These are phyloP conservation scores for Pseudogymnoascus sp. DNA, from an alignment of 2,329 filamentous ascomycete species.

Conservation along the genomic window DNA sequence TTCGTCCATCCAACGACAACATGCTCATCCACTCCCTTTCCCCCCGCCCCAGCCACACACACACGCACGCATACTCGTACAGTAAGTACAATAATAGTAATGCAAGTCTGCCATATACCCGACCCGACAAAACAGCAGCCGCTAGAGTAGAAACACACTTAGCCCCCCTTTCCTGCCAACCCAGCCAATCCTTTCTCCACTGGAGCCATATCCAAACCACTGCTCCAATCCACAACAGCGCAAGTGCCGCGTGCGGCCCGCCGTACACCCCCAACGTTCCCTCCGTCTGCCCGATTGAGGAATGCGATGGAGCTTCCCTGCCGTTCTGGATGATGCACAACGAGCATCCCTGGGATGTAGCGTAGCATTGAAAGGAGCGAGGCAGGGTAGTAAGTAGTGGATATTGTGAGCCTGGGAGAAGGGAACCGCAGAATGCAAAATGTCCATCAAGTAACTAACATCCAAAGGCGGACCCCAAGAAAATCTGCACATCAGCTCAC, in stretches of 20 bases:
- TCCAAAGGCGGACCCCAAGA: background rate
- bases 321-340: background rate
- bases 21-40: background rate
- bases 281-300: background rate
- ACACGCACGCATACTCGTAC: background rate
- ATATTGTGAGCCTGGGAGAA: background rate
- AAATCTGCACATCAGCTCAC: background rate
- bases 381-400: background rate
- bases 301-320: slow-evolving; percentile 4
- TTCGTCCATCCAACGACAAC: background rate
- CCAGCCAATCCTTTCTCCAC: background rate
- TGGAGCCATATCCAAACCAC: background rate
- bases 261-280: background rate
- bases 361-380: background rate
- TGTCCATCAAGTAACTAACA: background rate
- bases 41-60: background rate
- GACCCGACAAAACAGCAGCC: background rate
- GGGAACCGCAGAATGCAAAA: background rate
- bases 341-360: background rate
- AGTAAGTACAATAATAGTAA: background rate
- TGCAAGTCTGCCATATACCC: background rate
- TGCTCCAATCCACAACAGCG: background rate
- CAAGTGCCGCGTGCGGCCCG: background rate
- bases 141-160: background rate
- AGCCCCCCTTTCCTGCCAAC: background rate